These are phyloP conservation scores for Nicotiana otophora DNA, from an alignment of 257 asterid genomes.

Conservation along the genomic window DNA sequence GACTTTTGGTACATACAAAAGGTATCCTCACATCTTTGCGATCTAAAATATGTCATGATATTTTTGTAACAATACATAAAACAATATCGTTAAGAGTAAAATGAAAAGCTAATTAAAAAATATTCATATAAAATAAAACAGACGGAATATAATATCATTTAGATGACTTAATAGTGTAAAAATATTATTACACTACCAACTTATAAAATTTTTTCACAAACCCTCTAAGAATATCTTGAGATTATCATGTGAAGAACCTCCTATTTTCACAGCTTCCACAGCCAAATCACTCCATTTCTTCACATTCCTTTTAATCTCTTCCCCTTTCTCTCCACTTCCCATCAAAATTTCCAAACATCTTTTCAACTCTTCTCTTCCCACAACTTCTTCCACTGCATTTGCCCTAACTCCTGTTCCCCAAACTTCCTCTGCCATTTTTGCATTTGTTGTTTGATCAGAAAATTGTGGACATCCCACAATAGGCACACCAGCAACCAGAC, in stretches of 20 bases:
- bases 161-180: too few species aligned
- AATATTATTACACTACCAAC: too few species aligned
- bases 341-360: constrained; percentile 42
- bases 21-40: too few species aligned
- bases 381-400: constrained; percentile 23
- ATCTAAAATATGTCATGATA: too few species aligned
- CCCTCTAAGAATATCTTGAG: constrained; percentile 32
- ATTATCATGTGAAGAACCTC: constrained; percentile 46
- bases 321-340: constrained; percentile 41
- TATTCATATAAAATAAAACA: too few species aligned
- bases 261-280: constrained; percentile 33
- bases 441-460: constrained; percentile 49
- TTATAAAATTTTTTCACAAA: neutral
- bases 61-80: too few species aligned
- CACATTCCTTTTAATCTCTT: constrained; percentile 34
- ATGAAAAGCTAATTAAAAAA: too few species aligned
- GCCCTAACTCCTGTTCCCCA: constrained; percentile 56
- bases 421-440: constrained; percentile 56
- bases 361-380: constrained; percentile 34
- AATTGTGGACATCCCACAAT: constrained; percentile 40
- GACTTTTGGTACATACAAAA: too few species aligned
- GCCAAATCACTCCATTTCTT: constrained; percentile 39
- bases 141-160: too few species aligned
- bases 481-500: constrained; percentile 49
- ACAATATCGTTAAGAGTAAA: too few species aligned